These are phyloP conservation scores for Dryas drummondii DNA, from an alignment of 306 rosid genomes.

Conservation along the genomic window DNA sequence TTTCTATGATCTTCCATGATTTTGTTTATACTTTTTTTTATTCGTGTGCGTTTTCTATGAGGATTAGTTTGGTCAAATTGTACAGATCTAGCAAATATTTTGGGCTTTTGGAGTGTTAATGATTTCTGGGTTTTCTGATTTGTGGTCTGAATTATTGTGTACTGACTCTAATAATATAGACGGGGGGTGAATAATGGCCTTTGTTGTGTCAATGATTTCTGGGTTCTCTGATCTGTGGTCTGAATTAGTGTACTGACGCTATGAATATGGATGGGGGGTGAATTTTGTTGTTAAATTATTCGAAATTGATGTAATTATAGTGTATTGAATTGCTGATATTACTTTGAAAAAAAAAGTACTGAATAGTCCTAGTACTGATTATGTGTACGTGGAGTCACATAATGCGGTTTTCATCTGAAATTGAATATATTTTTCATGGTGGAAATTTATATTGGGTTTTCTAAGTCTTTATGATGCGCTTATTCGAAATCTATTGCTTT, in stretches of 20 bases:
- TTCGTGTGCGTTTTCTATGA: background rate
- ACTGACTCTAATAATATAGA: background rate
- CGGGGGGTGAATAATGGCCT: too few species aligned
- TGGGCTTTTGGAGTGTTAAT: background rate
- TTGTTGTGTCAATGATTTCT: too few species aligned
- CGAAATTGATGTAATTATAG: background rate
- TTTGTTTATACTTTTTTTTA: background rate
- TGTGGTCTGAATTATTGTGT: background rate
- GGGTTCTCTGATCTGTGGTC: too few species aligned
- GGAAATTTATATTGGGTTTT: background rate
- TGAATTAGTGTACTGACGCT: too few species aligned
- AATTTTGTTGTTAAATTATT: background rate
- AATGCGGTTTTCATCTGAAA: background rate
- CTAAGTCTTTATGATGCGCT: background rate
- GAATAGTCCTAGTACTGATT: too few species aligned
- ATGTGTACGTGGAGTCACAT: background rate
- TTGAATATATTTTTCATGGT: background rate
- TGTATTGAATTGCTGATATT: background rate
- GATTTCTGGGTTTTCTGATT: background rate
- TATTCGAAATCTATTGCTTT: background rate
- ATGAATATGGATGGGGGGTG: background rate
- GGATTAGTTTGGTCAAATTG: background rate
- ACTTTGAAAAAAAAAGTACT: too few species aligned
- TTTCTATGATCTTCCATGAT: too few species aligned
- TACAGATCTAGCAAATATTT: background rate